phyloP scores from a whole-genome alignment of 2,329 filamentous ascomycete genomes.

The Emergomyces orientalis region DNA sequence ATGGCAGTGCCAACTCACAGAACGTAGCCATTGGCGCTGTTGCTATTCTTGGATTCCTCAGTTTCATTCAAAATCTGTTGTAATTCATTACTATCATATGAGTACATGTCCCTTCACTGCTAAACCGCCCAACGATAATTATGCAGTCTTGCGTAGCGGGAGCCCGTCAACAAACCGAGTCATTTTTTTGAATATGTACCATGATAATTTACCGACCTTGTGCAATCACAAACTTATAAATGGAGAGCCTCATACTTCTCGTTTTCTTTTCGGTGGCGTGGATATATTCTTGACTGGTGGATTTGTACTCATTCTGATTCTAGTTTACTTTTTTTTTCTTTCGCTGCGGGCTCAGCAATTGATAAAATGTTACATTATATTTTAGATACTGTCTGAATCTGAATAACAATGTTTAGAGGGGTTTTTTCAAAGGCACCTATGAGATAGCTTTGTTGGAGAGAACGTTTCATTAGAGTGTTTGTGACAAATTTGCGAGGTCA shows the following conservation, averaged over 20 bases:
- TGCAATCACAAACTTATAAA: neutral
- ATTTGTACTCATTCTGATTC: neutral
- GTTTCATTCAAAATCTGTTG: conserved; percentile 54
- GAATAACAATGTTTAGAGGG: neutral
- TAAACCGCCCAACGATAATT: neutral
- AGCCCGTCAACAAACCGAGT: neutral
- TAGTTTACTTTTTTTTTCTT: neutral
- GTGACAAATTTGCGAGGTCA: too few species aligned
- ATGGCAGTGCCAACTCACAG: conserved; percentile 10
- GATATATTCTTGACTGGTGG: neutral
- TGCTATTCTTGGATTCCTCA: conserved; percentile 11
- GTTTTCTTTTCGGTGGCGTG: neutral
- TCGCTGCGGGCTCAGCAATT: neutral
- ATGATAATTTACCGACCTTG: neutral
- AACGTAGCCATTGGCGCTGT: conserved; percentile 9
- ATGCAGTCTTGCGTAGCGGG: neutral
- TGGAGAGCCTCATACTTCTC: neutral
- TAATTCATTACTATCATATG: conserved; percentile 47
- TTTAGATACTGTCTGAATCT: neutral
- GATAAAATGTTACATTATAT: neutral
- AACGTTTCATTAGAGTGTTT: too few species aligned
- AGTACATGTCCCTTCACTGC: neutral
- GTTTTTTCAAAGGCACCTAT: too few species aligned
- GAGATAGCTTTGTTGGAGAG: too few species aligned
- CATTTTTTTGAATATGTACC: neutral